Evolutionary conservation across 2,329 filamentous ascomycete species (phyloP), one percentile per base, ranked within the genome.

Genomic region (Stagonosporopsis tanaceti): DNA sequence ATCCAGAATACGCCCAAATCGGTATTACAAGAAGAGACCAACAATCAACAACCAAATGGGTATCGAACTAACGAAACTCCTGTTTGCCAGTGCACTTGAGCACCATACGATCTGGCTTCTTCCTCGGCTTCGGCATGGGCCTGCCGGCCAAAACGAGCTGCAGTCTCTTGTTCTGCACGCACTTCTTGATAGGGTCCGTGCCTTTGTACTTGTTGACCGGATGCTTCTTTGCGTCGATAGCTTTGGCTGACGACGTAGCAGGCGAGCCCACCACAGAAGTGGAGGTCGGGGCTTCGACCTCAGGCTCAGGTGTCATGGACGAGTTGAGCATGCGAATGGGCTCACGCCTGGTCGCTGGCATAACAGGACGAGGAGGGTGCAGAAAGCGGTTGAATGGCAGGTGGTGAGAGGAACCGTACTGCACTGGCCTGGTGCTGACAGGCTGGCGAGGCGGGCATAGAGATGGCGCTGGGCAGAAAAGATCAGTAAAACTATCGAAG

Each of bases 141-240:
- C 50, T 66, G 12, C 45, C 63, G 1, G 55, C 32, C 4, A 72
- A 42, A 11, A 71, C 48, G 6, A 55, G 54, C 3, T 59, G 67
- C 1, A 72, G 40, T 24, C 62, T 67, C 12, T 39, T 30, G 27
- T 71, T 72, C 17, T 59, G 46, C 1, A 69, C 61, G 2, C 40
- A 22, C n/a, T 41, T 48, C 47, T 67, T 68, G 35, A 69, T 50
- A 0, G 54, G 32, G 30, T 69, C 60, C 0, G 51, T 64, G 32
- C 58, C 63, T n/a, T 50, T 50, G 53, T 65, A 65, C 0, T 30
- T 55, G 24, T 62, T 64, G 37, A 48, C 44, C 2, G 60, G 58
- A n/a, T 24, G 50, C 17, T 39, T 44, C 11, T 48, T 22, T n/a
- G 24, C 17, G 17, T 39, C 17, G 6, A 30, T 6, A 6, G 25